phyloP scores from a whole-genome alignment of 768 basidiomycete species.

The Omphalotus guepiniiformis region DNA sequence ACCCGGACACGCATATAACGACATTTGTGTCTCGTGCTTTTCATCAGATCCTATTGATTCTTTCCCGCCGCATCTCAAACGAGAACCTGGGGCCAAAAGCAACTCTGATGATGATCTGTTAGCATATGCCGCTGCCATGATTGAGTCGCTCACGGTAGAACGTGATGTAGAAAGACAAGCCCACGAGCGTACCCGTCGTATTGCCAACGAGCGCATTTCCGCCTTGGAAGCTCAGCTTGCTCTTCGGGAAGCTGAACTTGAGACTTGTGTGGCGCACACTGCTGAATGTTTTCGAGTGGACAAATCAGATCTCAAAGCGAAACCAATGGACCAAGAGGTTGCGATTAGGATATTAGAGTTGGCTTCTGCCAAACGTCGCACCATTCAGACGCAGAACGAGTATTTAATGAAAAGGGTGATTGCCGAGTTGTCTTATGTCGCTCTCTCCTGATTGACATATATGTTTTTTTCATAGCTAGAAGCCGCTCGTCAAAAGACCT shows the following conservation, averaged over 20 bases:
- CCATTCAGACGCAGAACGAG: too few relatives aligned
- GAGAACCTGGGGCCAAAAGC: conserved; percentile 5
- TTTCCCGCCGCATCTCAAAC: conserved; percentile 5
- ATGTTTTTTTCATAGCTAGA: too few relatives aligned
- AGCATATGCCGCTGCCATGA: conserved; percentile 41
- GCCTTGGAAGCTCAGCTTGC: conserved; percentile 51
- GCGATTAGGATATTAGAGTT: too few relatives aligned
- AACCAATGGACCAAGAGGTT: too few relatives aligned
- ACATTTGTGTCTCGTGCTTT: too few relatives aligned
- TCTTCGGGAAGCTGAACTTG: conserved; percentile 53
- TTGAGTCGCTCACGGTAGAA: conserved; percentile 36
- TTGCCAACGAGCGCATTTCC: conserved; percentile 37
- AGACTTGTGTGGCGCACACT: conserved; percentile 23
- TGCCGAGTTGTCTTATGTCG: too few relatives aligned
- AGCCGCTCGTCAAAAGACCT: too few relatives aligned
- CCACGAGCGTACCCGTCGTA: conserved; percentile 35
- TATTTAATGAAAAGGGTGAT: too few relatives aligned
- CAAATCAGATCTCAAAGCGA: too few relatives aligned
- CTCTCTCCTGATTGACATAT: too few relatives aligned
- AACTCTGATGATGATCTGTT: conserved; percentile 24
- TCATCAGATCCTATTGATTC: conserved; percentile 13
- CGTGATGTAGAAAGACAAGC: conserved; percentile 41
- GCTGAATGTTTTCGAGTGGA: too few relatives aligned
- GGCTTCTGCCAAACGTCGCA: too few relatives aligned
- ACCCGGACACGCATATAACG: conserved; percentile 8